phyloP scores from a whole-genome alignment of 2,329 filamentous ascomycete species.

The Apiospora koreana region DNA sequence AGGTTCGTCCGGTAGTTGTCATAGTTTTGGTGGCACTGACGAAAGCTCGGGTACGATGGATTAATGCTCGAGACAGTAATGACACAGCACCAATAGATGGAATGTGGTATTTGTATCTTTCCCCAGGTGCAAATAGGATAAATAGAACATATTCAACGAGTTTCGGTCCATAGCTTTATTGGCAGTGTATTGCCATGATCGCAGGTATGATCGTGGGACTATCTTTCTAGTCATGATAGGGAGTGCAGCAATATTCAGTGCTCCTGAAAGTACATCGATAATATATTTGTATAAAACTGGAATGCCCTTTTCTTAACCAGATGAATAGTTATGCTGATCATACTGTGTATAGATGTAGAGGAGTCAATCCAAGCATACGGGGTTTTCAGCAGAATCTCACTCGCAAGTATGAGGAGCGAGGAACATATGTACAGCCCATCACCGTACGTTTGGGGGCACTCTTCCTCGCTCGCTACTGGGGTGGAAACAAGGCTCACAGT shows the following conservation, averaged over 20 bases:
- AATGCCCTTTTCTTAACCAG: too few relatives aligned
- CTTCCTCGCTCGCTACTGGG: too few relatives aligned
- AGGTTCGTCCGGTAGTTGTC: too few relatives aligned
- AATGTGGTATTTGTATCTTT: background rate
- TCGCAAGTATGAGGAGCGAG: constrained; percentile 15
- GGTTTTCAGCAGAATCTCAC: constrained; percentile 14
- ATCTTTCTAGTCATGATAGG: too few relatives aligned
- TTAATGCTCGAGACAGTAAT: background rate
- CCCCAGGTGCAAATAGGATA: background rate
- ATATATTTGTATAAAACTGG: too few relatives aligned
- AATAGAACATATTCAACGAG: background rate
- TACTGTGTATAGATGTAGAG: background rate
- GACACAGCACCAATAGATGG: background rate
- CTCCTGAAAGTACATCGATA: too few relatives aligned
- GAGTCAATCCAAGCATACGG: constrained; percentile 17
- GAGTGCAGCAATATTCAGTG: too few relatives aligned
- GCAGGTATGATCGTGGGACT: too few relatives aligned
- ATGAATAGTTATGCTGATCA: background rate
- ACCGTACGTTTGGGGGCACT: too few relatives aligned
- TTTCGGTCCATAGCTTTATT: background rate
- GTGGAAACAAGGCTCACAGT: too few relatives aligned
- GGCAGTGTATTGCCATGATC: background rate
- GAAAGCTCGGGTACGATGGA: constrained; percentile 69
- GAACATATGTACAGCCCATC: too few relatives aligned
- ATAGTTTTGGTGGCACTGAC: too few relatives aligned